Evolutionary conservation across 1,284 basidiomycete species (phyloP).

Genomic region (Ceratobasidium sp.): DNA sequence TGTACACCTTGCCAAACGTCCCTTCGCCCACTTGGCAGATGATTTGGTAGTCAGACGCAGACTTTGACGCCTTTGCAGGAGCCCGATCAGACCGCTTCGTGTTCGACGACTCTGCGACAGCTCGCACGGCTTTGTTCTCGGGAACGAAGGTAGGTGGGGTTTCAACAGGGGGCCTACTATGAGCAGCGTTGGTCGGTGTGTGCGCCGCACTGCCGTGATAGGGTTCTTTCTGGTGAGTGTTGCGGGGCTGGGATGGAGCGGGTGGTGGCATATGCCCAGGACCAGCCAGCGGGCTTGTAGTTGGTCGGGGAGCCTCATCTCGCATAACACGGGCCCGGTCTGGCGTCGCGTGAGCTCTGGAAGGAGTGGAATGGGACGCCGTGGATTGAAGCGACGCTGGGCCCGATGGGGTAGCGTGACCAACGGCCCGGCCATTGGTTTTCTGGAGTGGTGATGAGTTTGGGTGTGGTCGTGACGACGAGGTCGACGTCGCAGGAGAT

Average conservation of each 20-base stretch:
- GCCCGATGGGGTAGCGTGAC: neutral
- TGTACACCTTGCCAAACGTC: constrained; percentile 99
- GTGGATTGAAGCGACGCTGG: neutral
- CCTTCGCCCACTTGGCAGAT: constrained; percentile 97
- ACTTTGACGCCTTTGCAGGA: constrained; percentile 1
- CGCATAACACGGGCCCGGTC: constrained; percentile 16
- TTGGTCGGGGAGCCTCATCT: constrained; percentile 10
- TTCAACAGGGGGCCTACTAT: neutral
- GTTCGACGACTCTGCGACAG: neutral
- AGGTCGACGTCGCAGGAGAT: constrained; percentile 1
- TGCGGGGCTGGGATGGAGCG: neutral
- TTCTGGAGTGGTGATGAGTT: neutral
- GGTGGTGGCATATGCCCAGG: constrained; percentile 24
- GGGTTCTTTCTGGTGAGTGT: neutral
- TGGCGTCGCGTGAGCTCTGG: neutral
- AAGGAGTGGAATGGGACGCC: neutral
- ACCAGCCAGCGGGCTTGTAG: neutral
- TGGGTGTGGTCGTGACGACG: constrained; percentile 7
- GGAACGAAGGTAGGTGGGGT: constrained; percentile 1
- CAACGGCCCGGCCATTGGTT: neutral
- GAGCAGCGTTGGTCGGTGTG: neutral
- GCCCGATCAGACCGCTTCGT: neutral
- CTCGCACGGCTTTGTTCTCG: constrained; percentile 15
- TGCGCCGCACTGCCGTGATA: neutral
- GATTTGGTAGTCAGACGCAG: constrained; percentile 81